phyloP scores from a whole-genome alignment of 1,284 basidiomycete species.

The Boletellus deceptivus region DNA sequence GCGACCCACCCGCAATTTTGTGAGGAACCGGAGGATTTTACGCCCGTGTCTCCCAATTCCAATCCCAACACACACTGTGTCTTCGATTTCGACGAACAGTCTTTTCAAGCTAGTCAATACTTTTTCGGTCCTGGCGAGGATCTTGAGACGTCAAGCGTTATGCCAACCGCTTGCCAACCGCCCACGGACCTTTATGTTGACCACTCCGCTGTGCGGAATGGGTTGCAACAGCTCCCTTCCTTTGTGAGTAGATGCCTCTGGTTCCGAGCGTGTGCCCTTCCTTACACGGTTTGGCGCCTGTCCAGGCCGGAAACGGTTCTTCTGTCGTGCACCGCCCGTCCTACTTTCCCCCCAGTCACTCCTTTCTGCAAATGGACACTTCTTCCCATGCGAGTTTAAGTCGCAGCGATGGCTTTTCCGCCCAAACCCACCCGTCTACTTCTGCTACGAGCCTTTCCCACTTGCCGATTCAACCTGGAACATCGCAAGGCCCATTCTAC shows the following conservation, averaged over 20 bases:
- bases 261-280: background rate
- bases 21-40: too few species aligned
- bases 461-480: background rate
- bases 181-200: too few species aligned
- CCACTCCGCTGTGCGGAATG: too few species aligned
- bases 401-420: too few species aligned
- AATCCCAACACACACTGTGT: fast-evolving
- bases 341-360: background rate
- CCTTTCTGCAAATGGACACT: too few species aligned
- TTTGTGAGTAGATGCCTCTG: background rate
- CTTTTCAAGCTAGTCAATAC: background rate
- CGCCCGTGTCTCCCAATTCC: background rate
- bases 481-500: too few species aligned
- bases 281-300: background rate
- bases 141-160: background rate
- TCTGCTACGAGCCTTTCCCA: background rate
- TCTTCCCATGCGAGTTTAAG: too few species aligned
- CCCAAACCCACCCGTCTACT: too few species aligned
- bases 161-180: background rate
- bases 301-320: background rate
- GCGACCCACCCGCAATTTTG: fast-evolving
- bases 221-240: background rate
- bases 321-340: background rate
- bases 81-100: too few species aligned
- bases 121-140: background rate